Evolutionary conservation across 495 filamentous ascomycete genomes (phyloP).

Genomic region (Haplographium delicatum): DNA sequence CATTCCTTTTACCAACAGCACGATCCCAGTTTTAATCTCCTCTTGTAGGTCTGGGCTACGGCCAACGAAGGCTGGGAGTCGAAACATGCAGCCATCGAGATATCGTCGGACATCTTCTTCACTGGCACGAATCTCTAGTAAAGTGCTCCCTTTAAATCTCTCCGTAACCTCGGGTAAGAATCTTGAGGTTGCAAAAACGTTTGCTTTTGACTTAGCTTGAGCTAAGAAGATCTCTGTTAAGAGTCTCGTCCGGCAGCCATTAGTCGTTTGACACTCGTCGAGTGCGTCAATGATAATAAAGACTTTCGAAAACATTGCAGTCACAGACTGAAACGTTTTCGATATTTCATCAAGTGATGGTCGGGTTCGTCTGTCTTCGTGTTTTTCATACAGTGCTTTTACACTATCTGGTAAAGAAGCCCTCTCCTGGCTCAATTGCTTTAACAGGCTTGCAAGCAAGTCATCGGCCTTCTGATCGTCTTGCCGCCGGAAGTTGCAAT

Average conservation of each 20-base stretch:
- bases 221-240: conserved; percentile 30
- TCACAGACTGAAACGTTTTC: conserved; percentile 20
- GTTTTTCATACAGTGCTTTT: conserved; percentile 24
- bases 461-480: conserved; percentile 25
- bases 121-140: conserved; percentile 25
- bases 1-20: conserved; percentile 13
- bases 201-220: conserved; percentile 23
- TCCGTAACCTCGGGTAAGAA: conserved; percentile 27
- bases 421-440: conserved; percentile 24
- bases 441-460: conserved; percentile 30
- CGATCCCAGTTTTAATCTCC: conserved; percentile 11
- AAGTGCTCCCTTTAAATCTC: conserved; percentile 23
- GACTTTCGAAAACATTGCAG: conserved; percentile 20
- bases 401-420: conserved; percentile 24
- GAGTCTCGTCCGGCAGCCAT: conserved; percentile 28
- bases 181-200: conserved; percentile 31
- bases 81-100: conserved; percentile 7
- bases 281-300: conserved; percentile 45
- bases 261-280: conserved; percentile 33
- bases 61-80: not conserved
- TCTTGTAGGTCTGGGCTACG: conserved; percentile 8
- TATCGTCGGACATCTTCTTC: conserved; percentile 19
- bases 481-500: conserved; percentile 34
- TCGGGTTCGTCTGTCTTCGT: conserved; percentile 21
- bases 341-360: conserved; percentile 26